Base-by-base conservation (phyloP, 2,329 filamentous ascomycete species). In the Colletotrichum sp. region DNA sequence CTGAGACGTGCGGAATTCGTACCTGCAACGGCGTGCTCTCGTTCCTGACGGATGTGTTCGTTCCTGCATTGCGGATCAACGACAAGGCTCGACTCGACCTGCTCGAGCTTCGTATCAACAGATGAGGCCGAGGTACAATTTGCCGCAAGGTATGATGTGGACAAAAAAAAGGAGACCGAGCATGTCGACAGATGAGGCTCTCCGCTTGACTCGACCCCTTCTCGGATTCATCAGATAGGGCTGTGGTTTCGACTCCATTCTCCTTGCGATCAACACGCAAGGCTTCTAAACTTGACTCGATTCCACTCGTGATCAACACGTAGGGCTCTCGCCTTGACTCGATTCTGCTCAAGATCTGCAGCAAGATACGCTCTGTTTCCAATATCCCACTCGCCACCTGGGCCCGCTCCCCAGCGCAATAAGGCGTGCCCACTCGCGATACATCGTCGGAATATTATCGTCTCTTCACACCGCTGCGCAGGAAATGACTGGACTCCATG, bases 391-490 rank as follows among this genome's bases (percentile, higher is more conserved):
- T 43, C 48, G 64, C 36, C 38, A 65, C 64, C 64, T 67, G 61
- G 34, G n/a, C 21, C 60, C 32, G 18, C 30, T 43, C 43, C 64
- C 70, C 65, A 48, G 26, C 55, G 55, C 55, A 72, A 67, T 21
- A 75, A 64, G 73, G 63, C 52, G 32, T 48, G 57, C 30, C 63
- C 69, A 72, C 69, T 38, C 38, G 61, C 30, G 36, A 67, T 72
- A 43, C 64, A 26, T 67, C 63, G 58, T 69, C 73, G 70, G 70
- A 73, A 69, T 34, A 67, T 72, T 72, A 38, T 65, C 57, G 34
- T 52, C 71, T 32, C 57, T 69, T 75, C 64, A 68, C 70, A 75
- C 73, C 70, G 70, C 73, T 75, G 68, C 55, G 16, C 32, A 63
- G 68, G n/a, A 57, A 75, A 69, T 68, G 63, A 67, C 57, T 48